These are phyloP conservation scores for Penicillium frequentans DNA, from an alignment of 2,329 filamentous ascomycete genomes.

Conservation along the genomic window DNA sequence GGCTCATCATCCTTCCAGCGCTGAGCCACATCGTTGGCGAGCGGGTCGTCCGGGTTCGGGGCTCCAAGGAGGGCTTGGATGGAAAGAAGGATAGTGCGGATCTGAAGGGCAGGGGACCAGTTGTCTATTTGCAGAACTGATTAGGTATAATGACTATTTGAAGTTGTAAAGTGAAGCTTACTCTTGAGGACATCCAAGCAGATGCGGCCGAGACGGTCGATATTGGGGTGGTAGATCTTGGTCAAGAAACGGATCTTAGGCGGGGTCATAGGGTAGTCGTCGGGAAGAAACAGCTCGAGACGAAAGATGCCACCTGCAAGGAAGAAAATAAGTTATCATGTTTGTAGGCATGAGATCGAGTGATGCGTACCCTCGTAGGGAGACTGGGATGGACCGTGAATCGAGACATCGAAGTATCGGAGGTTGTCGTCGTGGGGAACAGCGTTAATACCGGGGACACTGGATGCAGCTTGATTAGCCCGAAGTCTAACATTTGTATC, in stretches of 20 bases:
- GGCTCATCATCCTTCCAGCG: constrained; percentile 96
- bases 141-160: background rate
- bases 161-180: constrained; percentile 44
- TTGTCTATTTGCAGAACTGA: constrained; percentile 63
- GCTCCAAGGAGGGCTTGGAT: constrained; percentile 96
- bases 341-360: background rate
- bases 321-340: constrained; percentile 2
- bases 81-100: constrained; percentile 95
- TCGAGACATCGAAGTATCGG: constrained; percentile 96
- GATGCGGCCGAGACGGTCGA: constrained; percentile 95
- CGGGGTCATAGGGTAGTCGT: constrained; percentile 98
- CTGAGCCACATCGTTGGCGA: constrained; percentile 96
- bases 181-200: constrained; percentile 97
- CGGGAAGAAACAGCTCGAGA: constrained; percentile 93
- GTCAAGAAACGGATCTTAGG: constrained; percentile 98
- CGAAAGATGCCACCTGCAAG: constrained; percentile 78
- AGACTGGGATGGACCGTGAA: constrained; percentile 86
- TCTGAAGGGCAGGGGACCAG: constrained; percentile 97
- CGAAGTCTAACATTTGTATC: background rate
- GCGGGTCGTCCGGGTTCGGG: constrained; percentile 96
- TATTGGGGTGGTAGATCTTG: constrained; percentile 99
- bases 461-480: constrained; percentile 39
- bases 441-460: constrained; percentile 93
- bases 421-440: constrained; percentile 96
- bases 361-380: constrained; percentile 78